A percentile compares a stretch with the other conserved stretches of the same genome.
These are phyloP conservation scores for Mycena sanguinolenta DNA, from an alignment of 768 basidiomycete genomes.

Conservation along the genomic window DNA sequence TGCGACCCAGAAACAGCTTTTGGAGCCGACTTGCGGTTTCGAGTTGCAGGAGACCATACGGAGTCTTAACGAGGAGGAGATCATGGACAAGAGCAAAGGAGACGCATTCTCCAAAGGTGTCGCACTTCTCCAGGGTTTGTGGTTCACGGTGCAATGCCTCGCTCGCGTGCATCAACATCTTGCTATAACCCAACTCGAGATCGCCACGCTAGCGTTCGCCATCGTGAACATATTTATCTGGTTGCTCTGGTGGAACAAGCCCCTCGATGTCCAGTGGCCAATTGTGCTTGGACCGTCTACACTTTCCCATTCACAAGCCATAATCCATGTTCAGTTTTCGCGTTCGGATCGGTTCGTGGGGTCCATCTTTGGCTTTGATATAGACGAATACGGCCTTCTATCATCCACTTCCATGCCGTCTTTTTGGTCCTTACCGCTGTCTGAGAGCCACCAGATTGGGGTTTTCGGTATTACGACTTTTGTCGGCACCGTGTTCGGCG, in stretches of 20 bases:
- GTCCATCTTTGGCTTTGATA: neutral
- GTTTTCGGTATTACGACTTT: constrained; percentile 30
- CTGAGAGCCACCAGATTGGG: neutral
- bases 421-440: neutral
- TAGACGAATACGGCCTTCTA: neutral
- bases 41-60: neutral
- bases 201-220: constrained; percentile 51
- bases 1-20: constrained; percentile 31
- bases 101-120: constrained; percentile 50
- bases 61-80: constrained; percentile 27
- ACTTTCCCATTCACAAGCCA: too few relatives aligned
- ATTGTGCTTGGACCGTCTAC: constrained; percentile 26
- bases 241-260: constrained; percentile 56
- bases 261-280: constrained; percentile 46
- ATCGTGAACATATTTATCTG: constrained; percentile 40
- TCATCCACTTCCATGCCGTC: neutral
- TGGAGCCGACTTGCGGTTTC: constrained; percentile 1
- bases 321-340: too few relatives aligned
- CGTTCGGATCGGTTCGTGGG: neutral
- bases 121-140: constrained; percentile 49
- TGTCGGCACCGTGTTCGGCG: constrained; percentile 40
- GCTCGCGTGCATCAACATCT: constrained; percentile 41
- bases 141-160: constrained; percentile 52
- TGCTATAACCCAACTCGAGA: constrained; percentile 50
- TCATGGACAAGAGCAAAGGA: constrained; percentile 48